Percentiles rank a stretch among this genome's conserved stretches.
Conservation (phyloP, 2,329 filamentous ascomycete species). For the Clarireedia hainanense region DNA sequence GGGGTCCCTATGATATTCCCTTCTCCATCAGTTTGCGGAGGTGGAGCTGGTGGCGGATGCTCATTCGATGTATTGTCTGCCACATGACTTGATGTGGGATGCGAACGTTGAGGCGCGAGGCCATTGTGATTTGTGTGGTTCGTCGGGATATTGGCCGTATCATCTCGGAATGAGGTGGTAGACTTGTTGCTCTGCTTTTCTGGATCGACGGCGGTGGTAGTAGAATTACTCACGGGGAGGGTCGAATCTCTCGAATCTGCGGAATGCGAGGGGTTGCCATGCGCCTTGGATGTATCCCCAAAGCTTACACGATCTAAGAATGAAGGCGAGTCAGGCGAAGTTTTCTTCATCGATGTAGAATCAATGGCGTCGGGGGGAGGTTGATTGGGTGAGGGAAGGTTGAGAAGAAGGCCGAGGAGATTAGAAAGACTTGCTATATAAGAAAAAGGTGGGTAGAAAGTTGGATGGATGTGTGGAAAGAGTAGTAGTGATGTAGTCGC, state of each 20-base stretch:
- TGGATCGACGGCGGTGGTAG: constrained; percentile 11
- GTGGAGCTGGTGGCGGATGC: constrained; percentile 35
- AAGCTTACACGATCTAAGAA: constrained; percentile 50
- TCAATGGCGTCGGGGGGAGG: not conserved
- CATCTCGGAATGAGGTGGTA: constrained; percentile 16
- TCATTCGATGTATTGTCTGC: constrained; percentile 30
- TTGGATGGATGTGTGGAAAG: not conserved
- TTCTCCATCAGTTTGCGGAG: constrained; percentile 45
- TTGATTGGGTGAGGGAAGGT: not conserved
- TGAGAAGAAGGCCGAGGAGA: not conserved
- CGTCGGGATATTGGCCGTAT: constrained; percentile 19
- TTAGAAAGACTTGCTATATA: not conserved
- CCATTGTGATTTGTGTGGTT: constrained; percentile 12
- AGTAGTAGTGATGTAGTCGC: not conserved
- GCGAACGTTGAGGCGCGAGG: constrained; percentile 25
- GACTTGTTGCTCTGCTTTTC: constrained; percentile 16
- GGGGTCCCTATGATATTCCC: constrained; percentile 47
- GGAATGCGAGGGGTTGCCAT: constrained; percentile 40
- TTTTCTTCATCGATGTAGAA: constrained; percentile 52
- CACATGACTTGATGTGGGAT: constrained; percentile 25
- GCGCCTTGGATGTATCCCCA: constrained; percentile 45
- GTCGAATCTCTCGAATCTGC: constrained; percentile 27
- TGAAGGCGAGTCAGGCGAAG: constrained; percentile 41
- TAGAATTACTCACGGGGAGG: constrained; percentile 34
- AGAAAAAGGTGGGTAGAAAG: not conserved